Conservation (phyloP, 257 asterid species). For the Fraxinus cuspidata region DNA sequence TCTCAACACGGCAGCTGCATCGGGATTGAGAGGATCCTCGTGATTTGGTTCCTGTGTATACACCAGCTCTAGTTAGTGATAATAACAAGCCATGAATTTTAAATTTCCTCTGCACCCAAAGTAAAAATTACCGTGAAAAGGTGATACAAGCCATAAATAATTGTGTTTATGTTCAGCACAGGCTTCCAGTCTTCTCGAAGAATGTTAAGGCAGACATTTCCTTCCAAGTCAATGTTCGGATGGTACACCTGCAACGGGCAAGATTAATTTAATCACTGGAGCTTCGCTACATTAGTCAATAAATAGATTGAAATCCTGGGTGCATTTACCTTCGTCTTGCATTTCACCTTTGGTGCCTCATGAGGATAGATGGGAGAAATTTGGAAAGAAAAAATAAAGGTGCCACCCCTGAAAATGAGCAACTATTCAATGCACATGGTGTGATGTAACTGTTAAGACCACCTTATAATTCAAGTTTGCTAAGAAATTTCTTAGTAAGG, state of each 20-base stretch:
- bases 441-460: not conserved
- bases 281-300: constrained; percentile 6
- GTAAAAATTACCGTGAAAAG: constrained; percentile 72
- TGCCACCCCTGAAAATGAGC: constrained; percentile 62
- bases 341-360: constrained; percentile 95
- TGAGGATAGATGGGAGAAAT: constrained; percentile 95
- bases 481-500: too few species aligned
- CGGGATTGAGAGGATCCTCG: constrained; percentile 94
- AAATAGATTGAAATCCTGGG: not conserved
- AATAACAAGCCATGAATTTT: not conserved
- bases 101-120: not conserved
- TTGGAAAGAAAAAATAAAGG: constrained; percentile 82
- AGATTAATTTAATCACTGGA: not conserved
- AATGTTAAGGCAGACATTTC: constrained; percentile 95
- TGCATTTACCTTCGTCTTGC: constrained; percentile 90
- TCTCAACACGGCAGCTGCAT: constrained; percentile 87
- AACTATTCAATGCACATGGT: constrained; percentile 15
- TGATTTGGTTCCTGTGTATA: constrained; percentile 83
- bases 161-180: constrained; percentile 84
- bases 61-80: constrained; percentile 22
- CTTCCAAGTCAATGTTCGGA: constrained; percentile 93
- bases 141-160: constrained; percentile 84
- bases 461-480: too few species aligned
- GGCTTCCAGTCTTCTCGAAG: constrained; percentile 99
- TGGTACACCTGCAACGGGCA: constrained; percentile 70